These are phyloP conservation scores for Ganoderma multipileum DNA, from an alignment of 1,284 basidiomycete genomes.

Conservation along the genomic window DNA sequence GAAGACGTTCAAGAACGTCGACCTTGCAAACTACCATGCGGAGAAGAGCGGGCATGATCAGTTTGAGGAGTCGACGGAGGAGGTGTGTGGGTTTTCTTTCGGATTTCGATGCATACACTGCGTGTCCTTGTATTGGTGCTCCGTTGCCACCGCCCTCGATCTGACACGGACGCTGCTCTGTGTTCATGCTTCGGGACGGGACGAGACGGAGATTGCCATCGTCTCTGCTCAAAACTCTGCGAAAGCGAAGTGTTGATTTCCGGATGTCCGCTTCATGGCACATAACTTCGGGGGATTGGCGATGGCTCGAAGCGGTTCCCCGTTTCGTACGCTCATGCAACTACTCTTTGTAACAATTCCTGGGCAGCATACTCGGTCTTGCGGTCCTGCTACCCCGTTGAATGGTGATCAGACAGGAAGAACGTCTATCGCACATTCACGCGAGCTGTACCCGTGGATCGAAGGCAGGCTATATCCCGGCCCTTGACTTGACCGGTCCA, in stretches of 20 bases:
- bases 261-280: neutral
- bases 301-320: neutral
- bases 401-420: neutral
- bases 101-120: slow-evolving; percentile 22
- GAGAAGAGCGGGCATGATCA: slow-evolving; percentile 95
- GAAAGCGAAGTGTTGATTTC: neutral
- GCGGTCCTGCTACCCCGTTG: neutral
- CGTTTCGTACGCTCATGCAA: neutral
- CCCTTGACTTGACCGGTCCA: neutral
- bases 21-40: slow-evolving; percentile 92
- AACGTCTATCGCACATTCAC: neutral
- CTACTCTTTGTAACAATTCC: neutral
- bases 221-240: no score
- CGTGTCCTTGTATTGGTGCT: neutral
- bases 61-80: slow-evolving; percentile 95
- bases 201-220: no score
- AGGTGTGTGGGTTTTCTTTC: slow-evolving; percentile 54
- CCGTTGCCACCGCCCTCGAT: neutral
- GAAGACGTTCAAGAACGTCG: slow-evolving; percentile 89
- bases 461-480: neutral
- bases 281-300: neutral
- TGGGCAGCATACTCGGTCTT: neutral
- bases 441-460: neutral
- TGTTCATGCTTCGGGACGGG: neutral
- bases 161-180: neutral